Evolutionary conservation across 1,284 basidiomycete genomes (phyloP).

Genomic region (Peniophora sp.): DNA sequence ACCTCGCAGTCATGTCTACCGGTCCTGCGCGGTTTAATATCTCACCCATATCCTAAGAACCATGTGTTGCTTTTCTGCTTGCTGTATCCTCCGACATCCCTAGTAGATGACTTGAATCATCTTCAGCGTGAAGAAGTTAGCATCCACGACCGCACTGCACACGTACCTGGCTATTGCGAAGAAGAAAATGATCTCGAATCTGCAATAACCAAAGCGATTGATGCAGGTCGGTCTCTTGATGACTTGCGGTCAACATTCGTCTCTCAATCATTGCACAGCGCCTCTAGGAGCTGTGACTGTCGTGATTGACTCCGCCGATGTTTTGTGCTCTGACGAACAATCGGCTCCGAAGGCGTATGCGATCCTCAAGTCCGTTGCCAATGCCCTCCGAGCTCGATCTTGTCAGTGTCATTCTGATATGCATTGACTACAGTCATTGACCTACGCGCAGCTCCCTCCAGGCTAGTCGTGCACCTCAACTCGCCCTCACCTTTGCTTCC

Average conservation of each 20-base stretch:
- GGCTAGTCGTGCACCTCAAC: constrained; percentile 58
- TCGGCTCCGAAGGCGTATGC: constrained; percentile 46
- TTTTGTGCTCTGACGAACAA: constrained; percentile 46
- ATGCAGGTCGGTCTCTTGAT: neutral
- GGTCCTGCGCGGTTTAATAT: constrained; percentile 37
- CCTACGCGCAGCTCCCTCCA: constrained; percentile 41
- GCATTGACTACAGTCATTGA: too few relatives aligned
- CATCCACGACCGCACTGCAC: constrained; percentile 43
- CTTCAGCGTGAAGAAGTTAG: constrained; percentile 21
- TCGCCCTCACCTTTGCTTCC: constrained; percentile 44
- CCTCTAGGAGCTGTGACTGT: constrained; percentile 40
- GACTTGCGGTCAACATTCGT: neutral
- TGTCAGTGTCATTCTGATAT: constrained; percentile 25
- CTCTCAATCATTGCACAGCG: constrained; percentile 17
- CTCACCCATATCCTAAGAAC: constrained; percentile 16
- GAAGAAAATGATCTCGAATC: constrained; percentile 21
- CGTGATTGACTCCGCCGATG: constrained; percentile 62
- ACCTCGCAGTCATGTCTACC: constrained; percentile 54
- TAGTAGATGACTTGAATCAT: constrained; percentile 21
- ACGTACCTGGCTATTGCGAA: constrained; percentile 47
- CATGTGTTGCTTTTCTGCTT: constrained; percentile 49
- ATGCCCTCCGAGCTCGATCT: constrained; percentile 33
- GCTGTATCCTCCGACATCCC: constrained; percentile 44
- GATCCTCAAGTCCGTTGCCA: constrained; percentile 39
- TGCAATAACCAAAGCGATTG: neutral